These are phyloP conservation scores for Papiliotrema terrestris DNA, from an alignment of 1,284 basidiomycete genomes.

Conservation along the genomic window DNA sequence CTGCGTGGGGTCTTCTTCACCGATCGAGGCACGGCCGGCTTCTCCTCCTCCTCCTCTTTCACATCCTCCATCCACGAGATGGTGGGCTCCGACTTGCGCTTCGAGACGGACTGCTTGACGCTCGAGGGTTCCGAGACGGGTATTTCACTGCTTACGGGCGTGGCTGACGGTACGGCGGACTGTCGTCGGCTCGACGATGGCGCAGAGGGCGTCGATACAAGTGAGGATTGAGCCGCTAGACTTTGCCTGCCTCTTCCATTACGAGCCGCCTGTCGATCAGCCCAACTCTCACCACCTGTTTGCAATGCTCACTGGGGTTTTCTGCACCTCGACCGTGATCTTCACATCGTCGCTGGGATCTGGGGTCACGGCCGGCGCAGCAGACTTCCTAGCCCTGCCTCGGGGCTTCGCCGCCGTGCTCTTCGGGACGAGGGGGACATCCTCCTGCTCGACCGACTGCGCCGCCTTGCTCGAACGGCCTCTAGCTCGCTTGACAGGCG, in stretches of 20 bases:
- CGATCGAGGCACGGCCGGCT: conserved; percentile 42
- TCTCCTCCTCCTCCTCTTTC: conserved; percentile 59
- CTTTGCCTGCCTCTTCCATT: not conserved
- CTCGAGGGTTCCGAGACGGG: not conserved
- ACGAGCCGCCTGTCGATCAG: not conserved
- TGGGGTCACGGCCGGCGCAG: not conserved
- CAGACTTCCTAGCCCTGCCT: conserved; percentile 8
- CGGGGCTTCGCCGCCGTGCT: not conserved
- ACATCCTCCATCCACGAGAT: conserved; percentile 39
- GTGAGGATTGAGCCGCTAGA: not conserved
- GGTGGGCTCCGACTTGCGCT: conserved; percentile 11
- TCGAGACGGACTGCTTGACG: conserved; percentile 2
- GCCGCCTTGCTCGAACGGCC: not conserved
- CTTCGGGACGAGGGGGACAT: not conserved
- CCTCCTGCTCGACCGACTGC: not conserved
- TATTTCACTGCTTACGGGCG: conserved; percentile 5
- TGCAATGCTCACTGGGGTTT: not conserved
- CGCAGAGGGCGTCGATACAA: conserved; percentile 4
- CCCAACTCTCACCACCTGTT: not conserved
- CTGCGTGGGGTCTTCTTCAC: conserved; percentile 23
- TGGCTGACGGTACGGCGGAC: conserved; percentile 8
- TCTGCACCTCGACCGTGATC: conserved; percentile 7
- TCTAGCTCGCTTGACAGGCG: conserved; percentile 14
- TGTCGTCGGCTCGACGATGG: conserved; percentile 9
- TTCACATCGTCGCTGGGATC: not conserved